Base-by-base conservation (phyloP, 1,284 basidiomycete species). In the Rhodotorula sp. region DNA sequence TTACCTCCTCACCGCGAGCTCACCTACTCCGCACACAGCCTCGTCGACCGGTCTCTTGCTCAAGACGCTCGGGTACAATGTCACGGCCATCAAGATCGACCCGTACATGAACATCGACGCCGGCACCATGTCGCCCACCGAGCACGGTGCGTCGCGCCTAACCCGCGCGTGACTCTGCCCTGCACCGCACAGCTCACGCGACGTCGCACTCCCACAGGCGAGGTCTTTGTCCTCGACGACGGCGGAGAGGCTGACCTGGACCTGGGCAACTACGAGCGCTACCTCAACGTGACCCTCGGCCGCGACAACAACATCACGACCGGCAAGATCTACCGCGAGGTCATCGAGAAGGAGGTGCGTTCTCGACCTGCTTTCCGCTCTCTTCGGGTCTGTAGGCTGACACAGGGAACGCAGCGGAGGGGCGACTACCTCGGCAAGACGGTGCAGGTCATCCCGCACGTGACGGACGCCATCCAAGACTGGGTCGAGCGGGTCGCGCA, bases 71-170 rank as follows among this genome's bases (percentile, higher is more conserved):
- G 96, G 96, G 58, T 86, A 97, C 75, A 96, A 94, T 83, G 96
- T 98, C 79, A 99, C 97, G 3, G 91, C 97, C 42, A 98, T 99
- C 86, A 99, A 99, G 85, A 98, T 99, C 79, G 96, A 99, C 82
- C 96, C 96, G 34, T 99, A 99, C 81, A 98, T 99, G 95, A 99
- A 99, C 85, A 97, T 99, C 79, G 96, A 99, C 87, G 97, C 96
- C 50, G 97, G 97, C 56, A 98, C 96, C 46, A 99, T 99, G 96
- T 88, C 93, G 55, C 97, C 96, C 19, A 97, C 94, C 49, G 96
- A 99, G 83, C 96, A 99, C 82, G 97, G 94, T 91, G 81, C 85
- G 88, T 79, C 45, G 34, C 45, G 23, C 23, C n/a, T 34, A 27
- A 16, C 10, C 46, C 13, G 23, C 46, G 7, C 55, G 49, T 45